Evolutionary conservation across 257 asterid genomes (phyloP).

Genomic region (Euphrasia confusa): DNA sequence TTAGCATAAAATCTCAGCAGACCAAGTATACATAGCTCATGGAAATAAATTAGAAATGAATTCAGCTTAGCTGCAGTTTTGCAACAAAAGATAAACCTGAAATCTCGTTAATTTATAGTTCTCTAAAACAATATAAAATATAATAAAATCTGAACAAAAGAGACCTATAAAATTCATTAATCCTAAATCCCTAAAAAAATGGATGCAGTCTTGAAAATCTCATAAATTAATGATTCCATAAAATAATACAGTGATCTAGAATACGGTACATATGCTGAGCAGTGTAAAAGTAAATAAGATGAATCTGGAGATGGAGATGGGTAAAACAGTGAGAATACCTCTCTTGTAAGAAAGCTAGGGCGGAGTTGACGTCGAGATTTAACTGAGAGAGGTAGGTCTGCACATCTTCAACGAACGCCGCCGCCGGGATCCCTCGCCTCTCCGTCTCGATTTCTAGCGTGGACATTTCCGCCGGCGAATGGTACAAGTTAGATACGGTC

Average conservation of each 20-base stretch:
- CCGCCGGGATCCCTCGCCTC: conserved; percentile 92
- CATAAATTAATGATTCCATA: not conserved
- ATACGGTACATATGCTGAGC: not conserved
- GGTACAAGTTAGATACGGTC: conserved; percentile 7
- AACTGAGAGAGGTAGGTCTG: conserved; percentile 68
- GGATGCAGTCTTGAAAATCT: not conserved
- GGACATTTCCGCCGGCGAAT: conserved; percentile 39
- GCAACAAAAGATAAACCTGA: not conserved
- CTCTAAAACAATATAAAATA: too few relatives aligned
- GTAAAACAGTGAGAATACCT: conserved; percentile 38
- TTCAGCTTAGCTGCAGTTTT: not conserved
- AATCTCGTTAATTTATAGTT: too few relatives aligned
- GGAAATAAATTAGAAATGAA: not conserved
- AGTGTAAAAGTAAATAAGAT: not conserved
- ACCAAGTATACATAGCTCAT: not conserved
- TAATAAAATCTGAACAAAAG: too few relatives aligned
- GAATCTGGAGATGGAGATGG: not conserved
- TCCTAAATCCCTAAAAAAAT: not conserved
- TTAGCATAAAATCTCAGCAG: conserved; percentile 5
- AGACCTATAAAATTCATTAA: not conserved
- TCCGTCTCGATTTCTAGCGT: conserved; percentile 42
- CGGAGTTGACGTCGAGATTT: conserved; percentile 70
- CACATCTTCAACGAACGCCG: conserved; percentile 85
- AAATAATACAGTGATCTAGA: conserved; percentile 3
- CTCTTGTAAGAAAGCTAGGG: conserved; percentile 88